Base-by-base conservation (phyloP, 2,329 filamentous ascomycete species). In the Botrytis hyacinthi region DNA sequence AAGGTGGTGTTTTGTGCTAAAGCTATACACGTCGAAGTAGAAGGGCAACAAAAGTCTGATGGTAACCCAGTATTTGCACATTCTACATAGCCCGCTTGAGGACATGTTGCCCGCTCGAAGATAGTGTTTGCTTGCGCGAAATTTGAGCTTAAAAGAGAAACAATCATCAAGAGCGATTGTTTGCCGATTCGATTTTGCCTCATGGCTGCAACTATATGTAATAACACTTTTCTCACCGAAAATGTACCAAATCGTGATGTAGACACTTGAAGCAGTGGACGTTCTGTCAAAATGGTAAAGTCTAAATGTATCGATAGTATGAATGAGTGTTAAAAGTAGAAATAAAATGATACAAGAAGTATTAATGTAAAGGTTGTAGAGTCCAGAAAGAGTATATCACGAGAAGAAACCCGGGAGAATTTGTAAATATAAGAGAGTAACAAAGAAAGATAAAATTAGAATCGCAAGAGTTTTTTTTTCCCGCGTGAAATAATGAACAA, bases 1-100 rank as follows among this genome's bases (percentile, higher is more conserved):
- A 91, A 86, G 0, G 91, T 92, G 9, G 90, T 91, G 62, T 85
- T 83, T n/a, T 84, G 88, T 18, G 90, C 90, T 65, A 94, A 86
- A 1, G 85, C 78, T 59, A 89, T 83, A 82, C 92, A 95, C 4
- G 80, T 85, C 10, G 85, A 83, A 29, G 80, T 82, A 42, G 82
- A 75, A 5, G 86, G 82, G 79, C 92, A 95, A 84, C 92, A 94
- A 80, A 94, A 93, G 80, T 87, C 85, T 70, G 83, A 84, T 1
- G 91, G 90, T 35, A 93, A 84, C 44, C 83, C 84, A 42, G 82
- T 75, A 72, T 81, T 80, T 37, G 86, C 82, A 80, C 91, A 93
- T 76, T 85, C 84, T 29, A 82, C 81, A 73, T 88, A 86, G 69
- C 81, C 77, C 26, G 84, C 79, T 51, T 86, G 84, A 57, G 86